Evolutionary conservation across 495 filamentous ascomycete species (phyloP), one percentile per base, ranked within the genome.

Genomic region (Diplogelasinospora grovesii): DNA sequence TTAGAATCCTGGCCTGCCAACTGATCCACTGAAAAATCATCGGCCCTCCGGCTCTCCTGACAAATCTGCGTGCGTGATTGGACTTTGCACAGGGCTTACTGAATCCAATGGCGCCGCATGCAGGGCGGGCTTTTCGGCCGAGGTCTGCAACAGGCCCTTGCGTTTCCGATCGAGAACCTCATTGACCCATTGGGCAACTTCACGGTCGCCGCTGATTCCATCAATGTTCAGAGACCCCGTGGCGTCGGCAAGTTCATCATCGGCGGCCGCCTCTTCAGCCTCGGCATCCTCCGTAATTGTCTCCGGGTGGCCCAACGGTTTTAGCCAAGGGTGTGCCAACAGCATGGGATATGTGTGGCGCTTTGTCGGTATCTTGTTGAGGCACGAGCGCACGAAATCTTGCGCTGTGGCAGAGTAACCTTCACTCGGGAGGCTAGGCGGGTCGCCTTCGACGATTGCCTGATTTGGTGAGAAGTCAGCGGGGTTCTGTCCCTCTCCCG

Each of bases 391-490:
- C 28, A 97, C 89, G 64, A 98, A 98, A 42, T 89, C 81, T 24
- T 82, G 82, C 0, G 93, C 89, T 4, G 78, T 72, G 24, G 82
- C 73, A 0, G 88, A 90, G 62, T 82, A 98, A 18, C 75, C 78
- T 22, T 84, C 75, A 21, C 64, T 64, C 0, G 92, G 92, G 14
- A 97, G 74, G 50, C 84, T 81, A 0, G 93, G 92, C 15, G 93
- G 85, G 13, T 94, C 87, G 32, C 92, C 92, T 54, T 97, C 86
- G 16, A 99, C 92, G 50, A 99, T 99, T 14, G 92, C 92, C 93
- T 99, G 50, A n/a, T n/a, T n/a, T n/a, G n/a, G n/a, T n/a, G 4
- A 34, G 25, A 18, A 21, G 22, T 48, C 35, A 27, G 43, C n/a
- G n/a, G n/a, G n/a, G n/a, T n/a, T n/a, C n/a, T n/a, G n/a, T n/a